Evolutionary conservation across 2,329 filamentous ascomycete genomes (phyloP).

Genomic region (Daldinia eschscholtzii): DNA sequence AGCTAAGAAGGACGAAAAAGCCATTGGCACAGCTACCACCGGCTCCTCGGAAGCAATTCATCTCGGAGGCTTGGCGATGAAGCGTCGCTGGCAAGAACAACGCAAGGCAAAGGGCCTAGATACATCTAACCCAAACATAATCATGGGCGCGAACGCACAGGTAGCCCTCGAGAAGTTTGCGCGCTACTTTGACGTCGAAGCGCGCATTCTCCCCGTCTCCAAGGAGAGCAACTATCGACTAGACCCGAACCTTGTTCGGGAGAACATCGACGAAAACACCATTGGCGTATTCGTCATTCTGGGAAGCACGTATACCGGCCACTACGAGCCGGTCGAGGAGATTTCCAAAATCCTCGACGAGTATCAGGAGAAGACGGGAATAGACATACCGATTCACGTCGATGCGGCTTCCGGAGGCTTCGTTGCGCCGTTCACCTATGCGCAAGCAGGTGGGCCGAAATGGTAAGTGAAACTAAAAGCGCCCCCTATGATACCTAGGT

Average conservation of each 20-base stretch:
- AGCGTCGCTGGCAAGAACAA: conserved; percentile 78
- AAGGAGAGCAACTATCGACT: conserved; percentile 71
- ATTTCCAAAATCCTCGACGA: conserved; percentile 74
- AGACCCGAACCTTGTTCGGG: conserved; percentile 72
- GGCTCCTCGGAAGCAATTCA: conserved; percentile 80
- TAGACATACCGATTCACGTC: conserved; percentile 76
- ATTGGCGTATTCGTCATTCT: conserved; percentile 82
- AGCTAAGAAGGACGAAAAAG: conserved; percentile 70
- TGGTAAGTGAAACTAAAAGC: conserved; percentile 58
- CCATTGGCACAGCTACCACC: conserved; percentile 77
- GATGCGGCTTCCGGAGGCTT: conserved; percentile 73
- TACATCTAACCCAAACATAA: conserved; percentile 74
- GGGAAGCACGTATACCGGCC: conserved; percentile 79
- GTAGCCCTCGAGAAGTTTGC: conserved; percentile 81
- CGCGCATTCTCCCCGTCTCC: conserved; percentile 72
- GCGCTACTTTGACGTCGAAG: conserved; percentile 79
- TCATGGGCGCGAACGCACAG: conserved; percentile 81
- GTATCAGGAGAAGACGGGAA: conserved; percentile 70
- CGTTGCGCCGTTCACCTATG: conserved; percentile 71
- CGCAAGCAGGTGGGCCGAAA: conserved; percentile 66
- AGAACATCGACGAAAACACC: conserved; percentile 81
- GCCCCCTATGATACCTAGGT: background rate
- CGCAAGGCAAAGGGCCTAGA: conserved; percentile 72
- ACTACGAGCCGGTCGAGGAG: conserved; percentile 79
- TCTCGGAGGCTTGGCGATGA: conserved; percentile 79